Evolutionary conservation across 495 filamentous ascomycete genomes (phyloP).

Genomic region (Eremomyces bilateralis): DNA sequence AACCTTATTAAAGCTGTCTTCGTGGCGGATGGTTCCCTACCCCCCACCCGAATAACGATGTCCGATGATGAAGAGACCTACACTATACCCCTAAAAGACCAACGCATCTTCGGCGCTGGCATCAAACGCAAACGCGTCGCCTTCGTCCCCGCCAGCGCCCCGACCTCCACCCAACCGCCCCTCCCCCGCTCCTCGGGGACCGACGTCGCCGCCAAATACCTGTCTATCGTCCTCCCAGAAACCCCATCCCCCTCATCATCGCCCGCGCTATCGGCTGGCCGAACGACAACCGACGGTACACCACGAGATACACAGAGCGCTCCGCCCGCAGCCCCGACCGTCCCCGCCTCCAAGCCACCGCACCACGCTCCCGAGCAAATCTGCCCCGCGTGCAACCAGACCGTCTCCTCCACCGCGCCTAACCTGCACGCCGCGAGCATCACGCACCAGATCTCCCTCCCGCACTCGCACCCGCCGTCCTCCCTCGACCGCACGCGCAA

Average conservation of each 20-base stretch:
- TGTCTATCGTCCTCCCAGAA: slow-evolving; percentile 35
- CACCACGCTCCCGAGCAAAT: neutral
- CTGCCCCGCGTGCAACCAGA: slow-evolving; percentile 40
- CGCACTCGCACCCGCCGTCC: slow-evolving; percentile 69
- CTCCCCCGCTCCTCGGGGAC: slow-evolving; percentile 6
- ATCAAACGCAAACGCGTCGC: slow-evolving; percentile 55
- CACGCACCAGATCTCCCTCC: slow-evolving; percentile 60
- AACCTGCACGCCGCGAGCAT: slow-evolving; percentile 45
- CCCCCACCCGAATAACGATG: too few relatives aligned
- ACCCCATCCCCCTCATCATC: neutral
- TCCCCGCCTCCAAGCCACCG: slow-evolving; percentile 1
- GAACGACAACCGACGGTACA: slow-evolving; percentile 2
- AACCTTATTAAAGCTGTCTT: too few relatives aligned
- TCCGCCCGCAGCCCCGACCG: slow-evolving; percentile 1
- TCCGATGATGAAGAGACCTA: slow-evolving; percentile 40
- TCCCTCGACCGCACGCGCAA: slow-evolving; percentile 55
- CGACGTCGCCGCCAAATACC: slow-evolving; percentile 41
- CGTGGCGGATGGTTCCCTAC: too few relatives aligned
- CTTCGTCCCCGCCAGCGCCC: slow-evolving; percentile 44
- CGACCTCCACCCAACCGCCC: slow-evolving; percentile 22
- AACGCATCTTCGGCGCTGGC: slow-evolving; percentile 59
- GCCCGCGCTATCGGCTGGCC: neutral
- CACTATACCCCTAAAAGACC: slow-evolving; percentile 45
- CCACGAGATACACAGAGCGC: slow-evolving; percentile 3
- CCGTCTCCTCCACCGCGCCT: slow-evolving; percentile 17